A percentile compares a stretch with the other conserved stretches of the same genome.
phyloP scores from a whole-genome alignment of 1,284 basidiomycete species.

The Leucoagaricus sp. region DNA sequence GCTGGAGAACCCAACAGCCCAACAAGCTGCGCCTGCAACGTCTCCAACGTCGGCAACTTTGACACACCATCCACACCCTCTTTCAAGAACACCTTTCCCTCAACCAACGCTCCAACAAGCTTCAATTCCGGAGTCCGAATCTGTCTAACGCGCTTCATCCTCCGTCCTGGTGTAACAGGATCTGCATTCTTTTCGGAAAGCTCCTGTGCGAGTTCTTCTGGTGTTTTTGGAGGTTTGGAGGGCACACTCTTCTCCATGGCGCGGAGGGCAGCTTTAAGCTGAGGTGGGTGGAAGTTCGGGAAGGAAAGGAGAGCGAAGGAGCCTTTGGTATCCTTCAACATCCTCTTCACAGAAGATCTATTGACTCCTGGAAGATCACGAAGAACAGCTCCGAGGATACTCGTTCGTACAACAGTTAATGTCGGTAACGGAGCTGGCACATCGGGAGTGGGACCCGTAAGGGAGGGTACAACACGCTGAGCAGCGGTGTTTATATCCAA shows the following conservation, averaged over 20 bases:
- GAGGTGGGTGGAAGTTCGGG: slow-evolving; percentile 69
- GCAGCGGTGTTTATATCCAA: slow-evolving; percentile 61
- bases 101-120: slow-evolving; percentile 76
- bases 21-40: slow-evolving; percentile 72
- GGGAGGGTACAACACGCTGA: slow-evolving; percentile 43
- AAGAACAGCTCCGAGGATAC: slow-evolving; percentile 72
- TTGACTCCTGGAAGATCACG: slow-evolving; percentile 59
- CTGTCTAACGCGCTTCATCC: slow-evolving; percentile 57
- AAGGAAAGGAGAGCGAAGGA: slow-evolving; percentile 68
- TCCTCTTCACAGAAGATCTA: slow-evolving; percentile 43
- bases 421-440: slow-evolving; percentile 39
- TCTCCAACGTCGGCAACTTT: slow-evolving; percentile 69
- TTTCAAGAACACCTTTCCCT: slow-evolving; percentile 66
- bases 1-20: slow-evolving; percentile 74
- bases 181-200: slow-evolving; percentile 59
- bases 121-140: slow-evolving; percentile 60
- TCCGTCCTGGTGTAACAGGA: slow-evolving; percentile 64
- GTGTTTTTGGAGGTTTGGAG: slow-evolving; percentile 50
- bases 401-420: slow-evolving; percentile 67
- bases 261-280: slow-evolving; percentile 64
- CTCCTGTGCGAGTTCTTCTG: slow-evolving; percentile 49
- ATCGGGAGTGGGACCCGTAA: slow-evolving; percentile 39
- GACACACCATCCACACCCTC: slow-evolving; percentile 61
- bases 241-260: slow-evolving; percentile 71
- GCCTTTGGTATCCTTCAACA: slow-evolving; percentile 57